Percentiles rank a stretch among this genome's conserved stretches.
These are phyloP conservation scores for Fragosphaeria purpurea DNA, from an alignment of 2,329 filamentous ascomycete species.

Conservation along the genomic window DNA sequence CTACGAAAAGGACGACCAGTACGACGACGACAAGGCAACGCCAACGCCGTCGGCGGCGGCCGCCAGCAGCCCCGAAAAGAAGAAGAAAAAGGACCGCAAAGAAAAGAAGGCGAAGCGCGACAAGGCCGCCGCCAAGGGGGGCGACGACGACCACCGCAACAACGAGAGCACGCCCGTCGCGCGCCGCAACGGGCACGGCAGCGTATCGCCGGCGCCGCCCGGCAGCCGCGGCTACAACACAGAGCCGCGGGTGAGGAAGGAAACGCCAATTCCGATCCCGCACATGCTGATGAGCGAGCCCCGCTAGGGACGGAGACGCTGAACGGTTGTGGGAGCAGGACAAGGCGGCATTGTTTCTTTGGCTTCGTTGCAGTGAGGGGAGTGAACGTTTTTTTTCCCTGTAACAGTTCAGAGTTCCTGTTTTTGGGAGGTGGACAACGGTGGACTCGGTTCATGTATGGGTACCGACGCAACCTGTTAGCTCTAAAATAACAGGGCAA, in stretches of 20 bases:
- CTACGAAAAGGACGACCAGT: neutral
- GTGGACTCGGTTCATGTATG: too few relatives aligned
- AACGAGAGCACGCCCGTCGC: too few relatives aligned
- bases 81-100: conserved; percentile 1
- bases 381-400: neutral
- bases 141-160: neutral
- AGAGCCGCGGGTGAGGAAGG: conserved; percentile 6
- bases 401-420: neutral
- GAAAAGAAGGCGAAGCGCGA: conserved; percentile 8
- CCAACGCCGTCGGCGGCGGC: neutral
- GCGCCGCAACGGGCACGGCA: too few relatives aligned
- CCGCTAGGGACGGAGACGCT: too few relatives aligned
- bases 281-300: neutral
- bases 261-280: conserved; percentile 13
- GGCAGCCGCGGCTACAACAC: too few relatives aligned
- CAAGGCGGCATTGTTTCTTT: neutral
- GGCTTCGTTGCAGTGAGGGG: neutral
- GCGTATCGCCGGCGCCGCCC: too few relatives aligned
- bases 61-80: conserved; percentile 1
- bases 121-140: conserved; percentile 2
- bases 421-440: neutral
- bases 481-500: too few relatives aligned
- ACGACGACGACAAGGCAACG: neutral
- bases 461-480: too few relatives aligned
- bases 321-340: too few relatives aligned